phyloP scores from a whole-genome alignment of 2,329 filamentous ascomycete species.

The Alternaria atra region DNA sequence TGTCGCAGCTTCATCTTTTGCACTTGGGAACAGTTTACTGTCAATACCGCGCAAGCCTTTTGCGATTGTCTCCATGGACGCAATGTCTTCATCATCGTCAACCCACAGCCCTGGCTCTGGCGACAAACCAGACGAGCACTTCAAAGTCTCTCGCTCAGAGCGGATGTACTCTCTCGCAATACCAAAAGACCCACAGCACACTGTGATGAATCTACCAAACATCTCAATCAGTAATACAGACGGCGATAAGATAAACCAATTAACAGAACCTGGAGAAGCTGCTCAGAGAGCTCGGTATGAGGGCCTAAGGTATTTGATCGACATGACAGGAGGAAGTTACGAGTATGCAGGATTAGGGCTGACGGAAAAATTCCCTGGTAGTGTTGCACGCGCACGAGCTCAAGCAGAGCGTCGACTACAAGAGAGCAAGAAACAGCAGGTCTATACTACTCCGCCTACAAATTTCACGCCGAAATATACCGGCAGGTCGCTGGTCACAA shows the following conservation, averaged over 20 bases:
- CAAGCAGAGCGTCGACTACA: constrained; percentile 5
- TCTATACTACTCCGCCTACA: not conserved
- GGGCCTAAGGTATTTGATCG: not conserved
- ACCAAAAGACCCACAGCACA: not conserved
- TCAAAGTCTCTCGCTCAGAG: not conserved
- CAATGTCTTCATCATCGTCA: not conserved
- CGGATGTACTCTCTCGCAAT: not conserved
- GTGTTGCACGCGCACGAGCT: constrained; percentile 11
- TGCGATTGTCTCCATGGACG: not conserved
- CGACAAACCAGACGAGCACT: not conserved
- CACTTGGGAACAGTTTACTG: not conserved
- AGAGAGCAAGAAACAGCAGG: not conserved
- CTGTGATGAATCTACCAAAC: constrained; percentile 1
- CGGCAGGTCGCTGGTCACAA: not conserved
- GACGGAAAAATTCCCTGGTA: constrained; percentile 6
- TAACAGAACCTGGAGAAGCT: not conserved
- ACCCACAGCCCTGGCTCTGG: not conserved
- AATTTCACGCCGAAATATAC: not conserved
- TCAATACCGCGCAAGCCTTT: not conserved
- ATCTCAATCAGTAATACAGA: not conserved
- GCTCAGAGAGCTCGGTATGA: not conserved
- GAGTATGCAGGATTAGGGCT: constrained; percentile 6
- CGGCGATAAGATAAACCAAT: not conserved
- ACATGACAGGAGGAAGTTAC: constrained; percentile 4
- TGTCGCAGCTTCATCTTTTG: not conserved